Percentiles rank a stretch among this genome's conserved stretches.
Conservation (phyloP, 305 asterid genomes). For the Petunia hybrid region DNA sequence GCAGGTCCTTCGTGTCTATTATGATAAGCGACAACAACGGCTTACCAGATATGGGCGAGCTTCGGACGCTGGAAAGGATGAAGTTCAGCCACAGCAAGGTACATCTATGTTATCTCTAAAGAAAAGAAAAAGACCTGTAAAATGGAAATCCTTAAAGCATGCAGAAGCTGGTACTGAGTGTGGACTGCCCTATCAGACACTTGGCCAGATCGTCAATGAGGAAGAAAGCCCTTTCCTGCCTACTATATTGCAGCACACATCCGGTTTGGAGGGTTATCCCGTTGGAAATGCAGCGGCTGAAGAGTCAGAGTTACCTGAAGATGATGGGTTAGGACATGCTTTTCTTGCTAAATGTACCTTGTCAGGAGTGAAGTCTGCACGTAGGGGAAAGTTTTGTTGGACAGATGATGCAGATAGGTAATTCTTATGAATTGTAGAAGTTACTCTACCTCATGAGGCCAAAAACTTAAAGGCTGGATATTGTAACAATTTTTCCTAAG, state of each 20-base stretch:
- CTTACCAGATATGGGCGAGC: slow-evolving; percentile 53
- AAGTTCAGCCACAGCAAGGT: slow-evolving; percentile 45
- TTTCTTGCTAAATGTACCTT: slow-evolving; percentile 60
- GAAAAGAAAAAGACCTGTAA: slow-evolving; percentile 59
- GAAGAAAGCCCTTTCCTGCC: slow-evolving; percentile 46
- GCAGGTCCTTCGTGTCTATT: slow-evolving; percentile 89
- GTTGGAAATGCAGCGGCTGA: slow-evolving; percentile 46
- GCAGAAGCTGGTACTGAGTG: slow-evolving; percentile 42
- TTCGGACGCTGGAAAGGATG: slow-evolving; percentile 49
- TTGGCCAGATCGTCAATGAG: slow-evolving; percentile 35
- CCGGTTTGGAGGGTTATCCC: slow-evolving; percentile 42
- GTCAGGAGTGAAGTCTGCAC: slow-evolving; percentile 60
- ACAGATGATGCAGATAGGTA: slow-evolving; percentile 93
- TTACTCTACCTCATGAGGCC: slow-evolving; percentile 28
- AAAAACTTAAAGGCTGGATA: slow-evolving; percentile 1
- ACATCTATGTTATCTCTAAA: slow-evolving; percentile 45
- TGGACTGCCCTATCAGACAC: slow-evolving; percentile 35
- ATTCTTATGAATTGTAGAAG: slow-evolving; percentile 37
- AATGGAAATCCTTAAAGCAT: slow-evolving; percentile 53
- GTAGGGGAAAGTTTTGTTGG: slow-evolving; percentile 76
- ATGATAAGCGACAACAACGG: slow-evolving; percentile 66
- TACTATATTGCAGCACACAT: slow-evolving; percentile 47
- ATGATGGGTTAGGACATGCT: slow-evolving; percentile 50
- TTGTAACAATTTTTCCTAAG: background rate
- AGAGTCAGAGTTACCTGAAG: slow-evolving; percentile 57